A percentile compares a stretch with the other conserved stretches of the same genome.
Evolutionary conservation across 1,284 basidiomycete genomes (phyloP).

Genomic region (Trametes pubescens): DNA sequence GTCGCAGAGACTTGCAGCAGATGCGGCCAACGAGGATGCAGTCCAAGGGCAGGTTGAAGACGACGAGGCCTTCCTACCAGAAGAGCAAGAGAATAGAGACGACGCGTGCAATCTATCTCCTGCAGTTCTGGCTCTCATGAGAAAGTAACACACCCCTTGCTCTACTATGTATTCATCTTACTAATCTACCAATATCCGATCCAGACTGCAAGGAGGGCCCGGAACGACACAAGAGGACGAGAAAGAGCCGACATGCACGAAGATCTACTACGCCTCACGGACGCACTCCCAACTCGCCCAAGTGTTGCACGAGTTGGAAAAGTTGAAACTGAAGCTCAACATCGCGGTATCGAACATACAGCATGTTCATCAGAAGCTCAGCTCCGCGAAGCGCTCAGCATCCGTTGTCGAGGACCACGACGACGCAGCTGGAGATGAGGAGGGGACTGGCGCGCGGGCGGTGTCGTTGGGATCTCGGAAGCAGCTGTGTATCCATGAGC

Average conservation of each 20-base stretch:
- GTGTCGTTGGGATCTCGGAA: conserved; percentile 92
- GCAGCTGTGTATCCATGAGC: conserved; percentile 93
- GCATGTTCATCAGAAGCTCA: not conserved
- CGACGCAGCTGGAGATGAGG: conserved; percentile 21
- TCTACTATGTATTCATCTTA: not conserved
- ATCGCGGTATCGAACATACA: conserved; percentile 31
- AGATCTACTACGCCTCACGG: conserved; percentile 93
- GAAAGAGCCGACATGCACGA: conserved; percentile 70
- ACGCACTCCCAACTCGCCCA: conserved; percentile 97
- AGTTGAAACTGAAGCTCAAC: conserved; percentile 59
- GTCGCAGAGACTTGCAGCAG: not conserved
- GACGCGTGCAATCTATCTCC: conserved; percentile 73
- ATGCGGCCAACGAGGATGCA: not conserved
- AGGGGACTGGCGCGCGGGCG: conserved; percentile 57
- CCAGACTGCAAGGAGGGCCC: conserved; percentile 8
- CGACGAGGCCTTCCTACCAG: conserved; percentile 70
- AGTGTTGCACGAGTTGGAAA: conserved; percentile 86
- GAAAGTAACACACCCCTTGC: conserved; percentile 58
- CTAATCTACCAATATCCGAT: not conserved
- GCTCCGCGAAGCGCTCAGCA: conserved; percentile 14
- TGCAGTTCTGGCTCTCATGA: conserved; percentile 84
- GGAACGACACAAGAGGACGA: conserved; percentile 41
- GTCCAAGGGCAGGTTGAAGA: conserved; percentile 19
- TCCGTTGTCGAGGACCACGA: conserved; percentile 17
- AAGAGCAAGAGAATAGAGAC: conserved; percentile 29